These are phyloP conservation scores for Hygrocybe coccinea DNA, from an alignment of 768 basidiomycete genomes.

Conservation along the genomic window DNA sequence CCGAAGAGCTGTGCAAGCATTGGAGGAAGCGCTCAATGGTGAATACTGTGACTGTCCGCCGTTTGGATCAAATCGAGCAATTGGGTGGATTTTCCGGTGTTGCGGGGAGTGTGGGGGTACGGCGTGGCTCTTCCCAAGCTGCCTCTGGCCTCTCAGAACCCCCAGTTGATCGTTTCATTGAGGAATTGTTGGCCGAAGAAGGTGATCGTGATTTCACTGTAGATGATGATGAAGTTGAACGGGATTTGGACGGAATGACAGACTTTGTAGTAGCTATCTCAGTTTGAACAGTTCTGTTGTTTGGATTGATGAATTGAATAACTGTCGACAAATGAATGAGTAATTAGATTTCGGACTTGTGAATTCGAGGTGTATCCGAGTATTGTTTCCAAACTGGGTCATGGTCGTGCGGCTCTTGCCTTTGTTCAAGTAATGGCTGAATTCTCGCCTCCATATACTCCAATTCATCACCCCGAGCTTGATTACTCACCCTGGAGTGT, in stretches of 20 bases:
- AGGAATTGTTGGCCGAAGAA: neutral
- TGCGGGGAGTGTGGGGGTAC: neutral
- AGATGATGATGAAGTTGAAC: neutral
- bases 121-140: neutral
- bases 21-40: constrained; percentile 5
- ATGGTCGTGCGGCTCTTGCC: too few relatives aligned
- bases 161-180: neutral
- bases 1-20: constrained; percentile 1
- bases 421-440: too few relatives aligned
- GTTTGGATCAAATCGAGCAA: neutral
- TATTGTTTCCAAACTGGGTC: too few relatives aligned
- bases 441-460: too few relatives aligned
- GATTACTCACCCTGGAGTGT: too few relatives aligned
- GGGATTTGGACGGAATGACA: neutral
- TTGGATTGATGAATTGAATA: neutral
- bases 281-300: neutral
- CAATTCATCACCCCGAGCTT: too few relatives aligned
- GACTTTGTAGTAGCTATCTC: neutral
- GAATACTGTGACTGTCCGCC: constrained; percentile 5
- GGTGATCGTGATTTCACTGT: neutral
- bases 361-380: too few relatives aligned
- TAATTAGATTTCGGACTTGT: too few relatives aligned
- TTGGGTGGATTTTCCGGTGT: neutral
- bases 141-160: too few relatives aligned
- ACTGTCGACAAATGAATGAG: neutral